Percentiles rank a stretch among this genome's conserved stretches.
Evolutionary conservation across 768 basidiomycete species (phyloP).

Genomic region (Phylloporus sp.): DNA sequence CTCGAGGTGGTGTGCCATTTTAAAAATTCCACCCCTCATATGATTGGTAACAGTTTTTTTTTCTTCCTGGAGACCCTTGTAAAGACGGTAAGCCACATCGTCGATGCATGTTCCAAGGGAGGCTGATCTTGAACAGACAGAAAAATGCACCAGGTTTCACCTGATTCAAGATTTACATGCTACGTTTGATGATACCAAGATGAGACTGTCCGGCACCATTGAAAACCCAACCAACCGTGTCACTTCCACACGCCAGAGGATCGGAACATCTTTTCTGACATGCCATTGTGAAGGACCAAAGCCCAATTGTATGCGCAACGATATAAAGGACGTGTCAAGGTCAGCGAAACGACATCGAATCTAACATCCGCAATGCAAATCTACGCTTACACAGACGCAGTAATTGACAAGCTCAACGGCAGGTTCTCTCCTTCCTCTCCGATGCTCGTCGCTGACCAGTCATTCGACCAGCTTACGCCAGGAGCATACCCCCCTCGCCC

Average conservation of each 20-base stretch:
- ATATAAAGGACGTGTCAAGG: not conserved
- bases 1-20: too few relatives aligned
- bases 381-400: constrained; percentile 1
- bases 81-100: too few relatives aligned
- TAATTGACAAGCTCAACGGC: not conserved
- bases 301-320: not conserved
- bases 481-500: not conserved
- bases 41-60: not conserved
- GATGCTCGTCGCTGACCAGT: not conserved
- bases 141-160: too few relatives aligned
- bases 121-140: too few relatives aligned
- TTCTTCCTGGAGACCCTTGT: too few relatives aligned
- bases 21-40: too few relatives aligned
- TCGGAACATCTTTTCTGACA: not conserved
- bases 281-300: not conserved
- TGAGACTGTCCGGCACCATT: too few relatives aligned
- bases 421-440: not conserved
- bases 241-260: not conserved
- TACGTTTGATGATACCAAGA: too few relatives aligned
- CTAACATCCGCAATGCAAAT: not conserved
- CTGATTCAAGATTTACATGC: too few relatives aligned
- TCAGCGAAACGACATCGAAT: not conserved
- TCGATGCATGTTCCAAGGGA: too few relatives aligned
- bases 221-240: not conserved
- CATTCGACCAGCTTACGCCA: not conserved